Conservation (phyloP, 148 eudicot genomes). For the Amaranthus hypochondriacus region DNA sequence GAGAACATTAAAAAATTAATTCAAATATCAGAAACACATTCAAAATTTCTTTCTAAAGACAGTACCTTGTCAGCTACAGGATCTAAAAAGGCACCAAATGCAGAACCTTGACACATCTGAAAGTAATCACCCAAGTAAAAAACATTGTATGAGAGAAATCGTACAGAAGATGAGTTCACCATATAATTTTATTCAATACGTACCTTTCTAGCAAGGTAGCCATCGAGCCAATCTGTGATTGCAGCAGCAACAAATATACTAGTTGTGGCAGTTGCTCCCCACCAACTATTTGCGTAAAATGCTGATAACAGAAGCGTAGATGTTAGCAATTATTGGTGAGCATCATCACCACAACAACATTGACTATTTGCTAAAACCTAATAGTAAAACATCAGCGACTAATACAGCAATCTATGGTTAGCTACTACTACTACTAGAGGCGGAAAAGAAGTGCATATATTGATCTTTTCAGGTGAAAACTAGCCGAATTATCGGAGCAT, state of each 20-base stretch:
- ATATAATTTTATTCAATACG: not conserved
- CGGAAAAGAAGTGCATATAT: not conserved
- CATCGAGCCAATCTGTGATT: constrained; percentile 99
- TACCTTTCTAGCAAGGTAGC: constrained; percentile 94
- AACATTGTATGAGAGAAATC: constrained; percentile 9
- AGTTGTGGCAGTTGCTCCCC: constrained; percentile 84
- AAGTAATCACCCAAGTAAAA: constrained; percentile 13
- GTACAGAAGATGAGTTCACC: not conserved
- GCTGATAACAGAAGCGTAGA: constrained; percentile 39
- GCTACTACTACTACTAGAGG: not conserved
- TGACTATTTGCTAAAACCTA: not conserved
- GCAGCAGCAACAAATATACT: constrained; percentile 86
- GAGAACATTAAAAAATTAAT: not conserved
- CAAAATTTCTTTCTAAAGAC: constrained; percentile 2
- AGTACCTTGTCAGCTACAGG: constrained; percentile 98
- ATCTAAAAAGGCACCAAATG: constrained; percentile 97
- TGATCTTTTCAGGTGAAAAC: not conserved
- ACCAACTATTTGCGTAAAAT: constrained; percentile 64
- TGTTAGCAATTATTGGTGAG: constrained; percentile 19
- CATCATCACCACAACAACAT: not conserved
- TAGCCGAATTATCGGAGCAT: not conserved
- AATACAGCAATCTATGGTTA: not conserved
- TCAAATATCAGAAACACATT: not conserved
- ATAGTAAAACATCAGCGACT: not conserved
- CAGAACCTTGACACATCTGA: constrained; percentile 83